Evolutionary conservation across 2,329 filamentous ascomycete genomes (phyloP).

Genomic region (Diaporthe batatas): DNA sequence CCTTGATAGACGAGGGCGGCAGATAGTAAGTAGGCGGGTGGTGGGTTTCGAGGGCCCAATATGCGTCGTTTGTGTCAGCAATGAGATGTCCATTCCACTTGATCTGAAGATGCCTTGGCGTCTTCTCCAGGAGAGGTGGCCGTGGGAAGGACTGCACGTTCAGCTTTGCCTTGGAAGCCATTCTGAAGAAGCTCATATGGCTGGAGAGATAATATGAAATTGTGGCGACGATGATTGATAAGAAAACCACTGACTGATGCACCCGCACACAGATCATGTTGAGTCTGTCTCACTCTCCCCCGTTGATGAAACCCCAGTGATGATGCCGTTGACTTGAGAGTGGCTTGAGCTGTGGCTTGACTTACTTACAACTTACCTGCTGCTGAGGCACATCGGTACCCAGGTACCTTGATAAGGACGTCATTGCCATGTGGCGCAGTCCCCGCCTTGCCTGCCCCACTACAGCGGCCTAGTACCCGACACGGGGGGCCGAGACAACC

Average conservation of each 20-base stretch:
- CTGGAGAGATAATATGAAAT: not conserved
- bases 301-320: slow-evolving; percentile 22
- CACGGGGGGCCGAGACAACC: slow-evolving; percentile 9
- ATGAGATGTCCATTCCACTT: slow-evolving; percentile 67
- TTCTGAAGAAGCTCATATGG: slow-evolving; percentile 45
- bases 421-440: slow-evolving; percentile 37
- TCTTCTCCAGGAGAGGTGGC: slow-evolving; percentile 68
- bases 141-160: slow-evolving; percentile 71
- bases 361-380: not conserved
- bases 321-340: slow-evolving; percentile 33
- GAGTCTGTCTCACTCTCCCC: not conserved
- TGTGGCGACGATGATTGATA: not conserved
- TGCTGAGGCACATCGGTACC: not conserved
- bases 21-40: slow-evolving; percentile 76
- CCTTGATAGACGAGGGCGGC: slow-evolving; percentile 62
- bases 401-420: slow-evolving; percentile 7
- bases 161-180: slow-evolving; percentile 58
- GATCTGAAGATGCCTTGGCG: slow-evolving; percentile 66
- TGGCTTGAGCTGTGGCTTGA: slow-evolving; percentile 23
- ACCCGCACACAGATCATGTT: not conserved
- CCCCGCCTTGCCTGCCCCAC: slow-evolving; percentile 29
- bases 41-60: slow-evolving; percentile 73
- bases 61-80: slow-evolving; percentile 70
- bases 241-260: not conserved
- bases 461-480: slow-evolving; percentile 7